These are phyloP conservation scores for Suillus cothurnatus DNA, from an alignment of 768 basidiomycete genomes.

Conservation along the genomic window DNA sequence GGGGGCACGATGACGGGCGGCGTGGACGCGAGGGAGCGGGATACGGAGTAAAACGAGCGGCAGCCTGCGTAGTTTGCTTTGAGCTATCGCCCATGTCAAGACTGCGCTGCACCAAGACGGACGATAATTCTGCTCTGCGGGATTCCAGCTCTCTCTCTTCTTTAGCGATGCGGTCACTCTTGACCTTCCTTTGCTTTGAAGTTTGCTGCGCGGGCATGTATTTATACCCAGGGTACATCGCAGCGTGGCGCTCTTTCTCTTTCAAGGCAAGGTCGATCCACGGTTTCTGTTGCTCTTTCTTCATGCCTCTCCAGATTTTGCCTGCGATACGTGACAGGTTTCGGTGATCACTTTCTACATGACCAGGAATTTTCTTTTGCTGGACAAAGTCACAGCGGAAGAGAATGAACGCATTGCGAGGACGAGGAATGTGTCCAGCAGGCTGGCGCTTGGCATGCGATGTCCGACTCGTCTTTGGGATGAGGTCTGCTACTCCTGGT, in stretches of 20 bases:
- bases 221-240: constrained; percentile 46
- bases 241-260: constrained; percentile 48
- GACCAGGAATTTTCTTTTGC: constrained; percentile 55
- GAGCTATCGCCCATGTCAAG: neutral
- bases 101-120: neutral
- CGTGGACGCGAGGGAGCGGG: constrained; percentile 25
- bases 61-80: constrained; percentile 11
- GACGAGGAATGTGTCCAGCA: constrained; percentile 64
- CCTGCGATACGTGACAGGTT: constrained; percentile 72
- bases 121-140: constrained; percentile 5
- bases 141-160: constrained; percentile 16
- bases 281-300: constrained; percentile 43
- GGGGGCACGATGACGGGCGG: constrained; percentile 47
- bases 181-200: constrained; percentile 25
- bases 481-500: constrained; percentile 13
- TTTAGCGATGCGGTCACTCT: constrained; percentile 4
- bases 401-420: constrained; percentile 79
- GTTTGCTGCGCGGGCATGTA: constrained; percentile 34
- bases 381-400: constrained; percentile 75
- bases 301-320: constrained; percentile 64
- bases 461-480: constrained; percentile 33
- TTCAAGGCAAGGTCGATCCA: constrained; percentile 53
- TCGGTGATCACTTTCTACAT: constrained; percentile 64
- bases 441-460: constrained; percentile 53
- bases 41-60: constrained; percentile 27